Evolutionary conservation across 2,329 filamentous ascomycete species (phyloP), one percentile per base, ranked within the genome.

Genomic region (Penicillium sp.): DNA sequence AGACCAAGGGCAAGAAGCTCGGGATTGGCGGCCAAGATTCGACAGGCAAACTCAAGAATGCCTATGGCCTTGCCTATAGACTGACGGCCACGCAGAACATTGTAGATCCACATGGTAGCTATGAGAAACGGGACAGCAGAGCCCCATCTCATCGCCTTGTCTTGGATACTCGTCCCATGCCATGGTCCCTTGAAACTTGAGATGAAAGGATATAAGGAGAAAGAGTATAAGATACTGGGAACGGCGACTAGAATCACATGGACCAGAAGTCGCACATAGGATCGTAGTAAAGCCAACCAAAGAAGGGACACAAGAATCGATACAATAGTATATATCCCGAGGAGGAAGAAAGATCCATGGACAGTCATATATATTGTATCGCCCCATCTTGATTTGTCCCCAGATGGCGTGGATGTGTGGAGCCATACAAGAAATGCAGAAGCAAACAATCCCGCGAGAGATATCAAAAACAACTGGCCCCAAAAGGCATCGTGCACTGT

Each of bases 331-430:
- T 97, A 95, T 51, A 94, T 86, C 2, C 91, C 90, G 41, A 99
- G 85, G 63, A 97, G 87, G 69, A 94, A 88, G 68, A 95, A 94
- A 0, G 92, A 97, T 50, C 87, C 86, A 65, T 90, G 88, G 36
- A 99, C 78, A 5, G 91, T 92, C 15, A 89, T 91, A 74, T 99
- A 99, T 57, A 99, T 91, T 1, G 93, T 97, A 73, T 99, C 94
- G 15, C 92, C 93, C 55, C 95, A 84, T 58, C 66, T 72, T 1
- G 88, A 88, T 58, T 83, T 83, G 69, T 89, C 89, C 53, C 81
- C 81, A 52, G 78, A 79, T 5, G 89, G 88, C 0, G 87, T 79
- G 19, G 89, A 86, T 2, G 93, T 97, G 70, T 97, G 91, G 40
- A 99, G 82, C 80, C 90, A 95, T 25, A 96, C 89, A 15, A 99